phyloP scores from a whole-genome alignment of 768 basidiomycete genomes.

The Lyophyllum decastes region DNA sequence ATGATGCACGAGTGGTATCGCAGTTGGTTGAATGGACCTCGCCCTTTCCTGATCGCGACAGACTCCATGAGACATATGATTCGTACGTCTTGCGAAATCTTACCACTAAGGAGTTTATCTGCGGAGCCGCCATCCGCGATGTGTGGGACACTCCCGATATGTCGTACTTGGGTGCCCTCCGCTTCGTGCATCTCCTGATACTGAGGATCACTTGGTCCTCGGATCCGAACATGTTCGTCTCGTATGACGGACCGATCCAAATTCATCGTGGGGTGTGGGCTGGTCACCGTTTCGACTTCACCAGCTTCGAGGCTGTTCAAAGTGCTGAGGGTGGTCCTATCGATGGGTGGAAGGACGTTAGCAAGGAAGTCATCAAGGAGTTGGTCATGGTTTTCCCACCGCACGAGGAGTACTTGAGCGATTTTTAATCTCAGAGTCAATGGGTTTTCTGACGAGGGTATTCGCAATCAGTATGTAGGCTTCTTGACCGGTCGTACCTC shows the following conservation, averaged over 20 bases:
- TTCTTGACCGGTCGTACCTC: no score
- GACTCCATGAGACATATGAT: neutral
- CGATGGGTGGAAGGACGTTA: constrained; percentile 6
- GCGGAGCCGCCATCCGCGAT: neutral
- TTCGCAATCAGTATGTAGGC: no score
- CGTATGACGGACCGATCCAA: neutral
- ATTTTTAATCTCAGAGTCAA: neutral
- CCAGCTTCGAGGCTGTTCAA: neutral
- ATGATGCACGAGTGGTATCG: no score
- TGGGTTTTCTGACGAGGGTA: no score
- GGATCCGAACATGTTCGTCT: neutral
- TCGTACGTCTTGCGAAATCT: constrained; percentile 3
- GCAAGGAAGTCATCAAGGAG: neutral
- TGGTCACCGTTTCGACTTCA: constrained; percentile 5
- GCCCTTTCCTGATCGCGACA: neutral
- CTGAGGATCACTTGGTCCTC: neutral
- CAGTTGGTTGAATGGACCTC: no score
- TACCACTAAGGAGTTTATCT: constrained; percentile 1
- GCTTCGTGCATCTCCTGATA: neutral
- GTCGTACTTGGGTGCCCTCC: neutral
- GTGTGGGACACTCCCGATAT: neutral
- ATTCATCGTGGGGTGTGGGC: neutral
- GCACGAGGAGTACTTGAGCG: neutral
- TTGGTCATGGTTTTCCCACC: neutral
- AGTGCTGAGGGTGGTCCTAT: neutral